These are phyloP conservation scores for Penicillium bialowiezense DNA, from an alignment of 495 filamentous ascomycete genomes.

Conservation along the genomic window DNA sequence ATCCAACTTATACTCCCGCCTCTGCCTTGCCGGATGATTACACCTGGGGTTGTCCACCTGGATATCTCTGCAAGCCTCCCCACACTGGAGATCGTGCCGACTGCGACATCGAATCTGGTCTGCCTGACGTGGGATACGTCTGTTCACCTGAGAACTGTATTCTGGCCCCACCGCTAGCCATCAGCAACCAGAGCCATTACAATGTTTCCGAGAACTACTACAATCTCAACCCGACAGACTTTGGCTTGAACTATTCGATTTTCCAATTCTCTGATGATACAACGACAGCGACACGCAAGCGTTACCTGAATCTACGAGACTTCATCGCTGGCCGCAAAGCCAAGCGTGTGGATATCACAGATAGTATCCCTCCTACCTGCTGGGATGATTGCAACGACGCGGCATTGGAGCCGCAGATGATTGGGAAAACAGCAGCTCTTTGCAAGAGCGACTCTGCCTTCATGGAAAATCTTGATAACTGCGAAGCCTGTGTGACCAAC, in stretches of 20 bases:
- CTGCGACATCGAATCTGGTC: constrained; percentile 54
- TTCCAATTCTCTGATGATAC: constrained; percentile 34
- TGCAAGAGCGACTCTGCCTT: constrained; percentile 47
- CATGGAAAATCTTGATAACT: constrained; percentile 26
- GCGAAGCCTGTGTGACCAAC: constrained; percentile 26
- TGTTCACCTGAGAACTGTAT: constrained; percentile 57
- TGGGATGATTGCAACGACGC: constrained; percentile 53
- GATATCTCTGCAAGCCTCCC: constrained; percentile 51
- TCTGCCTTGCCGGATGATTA: constrained; percentile 36
- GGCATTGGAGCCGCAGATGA: constrained; percentile 39
- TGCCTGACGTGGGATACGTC: constrained; percentile 50
- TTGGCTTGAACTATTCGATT: constrained; percentile 61
- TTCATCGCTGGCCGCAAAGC: neutral
- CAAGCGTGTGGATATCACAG: constrained; percentile 5
- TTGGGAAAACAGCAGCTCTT: constrained; percentile 45
- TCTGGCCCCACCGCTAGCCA: constrained; percentile 35
- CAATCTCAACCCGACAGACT: constrained; percentile 59
- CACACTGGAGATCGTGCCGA: constrained; percentile 24
- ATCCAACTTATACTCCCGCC: constrained; percentile 33
- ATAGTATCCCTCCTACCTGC: constrained; percentile 42
- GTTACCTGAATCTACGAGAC: neutral
- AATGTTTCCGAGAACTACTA: constrained; percentile 57
- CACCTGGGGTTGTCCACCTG: constrained; percentile 58
- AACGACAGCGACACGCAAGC: constrained; percentile 1
- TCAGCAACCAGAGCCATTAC: constrained; percentile 34